phyloP scores from a whole-genome alignment of 2,329 filamentous ascomycete genomes.

The Exserohilum rostratum region DNA sequence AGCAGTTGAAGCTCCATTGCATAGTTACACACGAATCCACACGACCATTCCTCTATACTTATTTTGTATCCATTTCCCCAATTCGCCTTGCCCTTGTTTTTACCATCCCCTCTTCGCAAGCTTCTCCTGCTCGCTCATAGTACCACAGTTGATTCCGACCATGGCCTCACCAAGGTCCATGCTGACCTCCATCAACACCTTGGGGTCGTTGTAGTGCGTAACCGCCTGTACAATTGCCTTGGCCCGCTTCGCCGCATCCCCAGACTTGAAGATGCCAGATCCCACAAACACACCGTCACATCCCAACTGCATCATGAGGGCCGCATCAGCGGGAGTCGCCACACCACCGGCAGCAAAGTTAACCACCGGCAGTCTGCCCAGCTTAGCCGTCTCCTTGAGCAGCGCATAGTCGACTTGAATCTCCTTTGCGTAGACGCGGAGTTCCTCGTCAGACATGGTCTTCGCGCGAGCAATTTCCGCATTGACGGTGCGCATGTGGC shows the following conservation, averaged over 20 bases:
- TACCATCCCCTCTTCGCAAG: slow-evolving; percentile 86
- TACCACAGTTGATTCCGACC: slow-evolving; percentile 89
- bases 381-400: slow-evolving; percentile 83
- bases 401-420: slow-evolving; percentile 79
- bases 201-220: slow-evolving; percentile 85
- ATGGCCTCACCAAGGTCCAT: slow-evolving; percentile 94
- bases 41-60: too few species aligned
- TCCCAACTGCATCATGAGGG: slow-evolving; percentile 98
- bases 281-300: slow-evolving; percentile 98
- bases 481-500: slow-evolving; percentile 92
- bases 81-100: not conserved
- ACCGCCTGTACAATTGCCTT: slow-evolving; percentile 94
- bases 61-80: too few species aligned
- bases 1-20: not conserved
- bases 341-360: slow-evolving; percentile 99
- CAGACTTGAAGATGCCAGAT: slow-evolving; percentile 95
- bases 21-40: too few species aligned
- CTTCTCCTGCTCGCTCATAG: slow-evolving; percentile 79
- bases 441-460: slow-evolving; percentile 70
- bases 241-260: slow-evolving; percentile 86
- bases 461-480: slow-evolving; percentile 77
- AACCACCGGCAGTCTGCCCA: slow-evolving; percentile 89
- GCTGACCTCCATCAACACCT: slow-evolving; percentile 85
- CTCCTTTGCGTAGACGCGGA: slow-evolving; percentile 80
- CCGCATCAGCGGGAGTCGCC: slow-evolving; percentile 97